Evolutionary conservation across 257 asterid genomes (phyloP).

Genomic region (Solanum neorickii): DNA sequence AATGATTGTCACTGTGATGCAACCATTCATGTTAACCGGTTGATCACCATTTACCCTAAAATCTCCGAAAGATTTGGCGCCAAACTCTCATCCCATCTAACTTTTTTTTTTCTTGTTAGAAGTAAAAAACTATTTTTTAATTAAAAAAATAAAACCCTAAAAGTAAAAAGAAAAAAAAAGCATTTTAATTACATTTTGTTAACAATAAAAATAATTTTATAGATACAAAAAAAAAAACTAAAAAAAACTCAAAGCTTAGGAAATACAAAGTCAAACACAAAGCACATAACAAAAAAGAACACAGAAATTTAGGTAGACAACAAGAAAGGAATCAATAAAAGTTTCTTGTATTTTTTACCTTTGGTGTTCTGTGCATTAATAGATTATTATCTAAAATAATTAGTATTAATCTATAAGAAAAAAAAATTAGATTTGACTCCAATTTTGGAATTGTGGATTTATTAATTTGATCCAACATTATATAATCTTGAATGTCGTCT

Average conservation of each 20-base stretch:
- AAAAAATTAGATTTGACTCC: not conserved
- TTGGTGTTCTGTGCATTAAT: not conserved
- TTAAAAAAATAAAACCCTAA: not conserved
- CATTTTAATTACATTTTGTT: not conserved
- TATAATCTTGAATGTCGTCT: constrained; percentile 8
- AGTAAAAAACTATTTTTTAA: not conserved
- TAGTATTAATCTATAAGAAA: not conserved
- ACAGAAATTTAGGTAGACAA: constrained; percentile 39
- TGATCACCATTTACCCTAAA: not conserved
- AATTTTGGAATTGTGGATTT: not conserved
- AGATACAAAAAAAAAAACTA: not conserved
- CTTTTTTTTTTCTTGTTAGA: not conserved
- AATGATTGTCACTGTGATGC: not conserved
- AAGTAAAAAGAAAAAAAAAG: not conserved
- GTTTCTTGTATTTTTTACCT: constrained; percentile 1
- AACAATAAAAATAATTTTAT: not conserved
- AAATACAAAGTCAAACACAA: constrained; percentile 3
- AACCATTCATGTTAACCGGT: not conserved
- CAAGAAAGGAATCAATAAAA: constrained; percentile 8
- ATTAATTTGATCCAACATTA: not conserved
- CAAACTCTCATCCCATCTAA: constrained; percentile 30
- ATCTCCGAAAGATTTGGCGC: constrained; percentile 46
- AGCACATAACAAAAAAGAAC: constrained; percentile 5
- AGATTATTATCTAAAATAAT: not conserved
- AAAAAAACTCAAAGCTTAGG: not conserved